A percentile compares a stretch with the other conserved stretches of the same genome.
Conservation (phyloP, 768 basidiomycete species). For the Leccinum rimulosum region DNA sequence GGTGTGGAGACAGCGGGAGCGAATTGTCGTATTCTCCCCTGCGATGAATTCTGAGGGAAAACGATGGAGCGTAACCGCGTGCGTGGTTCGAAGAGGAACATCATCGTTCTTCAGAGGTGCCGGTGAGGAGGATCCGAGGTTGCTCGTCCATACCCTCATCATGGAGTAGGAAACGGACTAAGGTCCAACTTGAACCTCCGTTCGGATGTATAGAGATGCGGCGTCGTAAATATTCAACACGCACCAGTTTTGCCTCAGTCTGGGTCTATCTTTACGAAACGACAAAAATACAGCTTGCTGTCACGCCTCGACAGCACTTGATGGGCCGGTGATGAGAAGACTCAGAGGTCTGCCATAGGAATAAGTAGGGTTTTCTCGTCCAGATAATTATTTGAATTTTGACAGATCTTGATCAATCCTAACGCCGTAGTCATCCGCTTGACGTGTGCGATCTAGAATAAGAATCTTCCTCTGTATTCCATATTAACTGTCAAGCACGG, state of each 20-base stretch:
- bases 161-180: background rate
- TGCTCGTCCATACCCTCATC: background rate
- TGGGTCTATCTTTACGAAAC: too few relatives aligned
- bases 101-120: background rate
- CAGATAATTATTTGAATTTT: background rate
- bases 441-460: background rate
- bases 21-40: background rate
- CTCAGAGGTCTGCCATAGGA: background rate
- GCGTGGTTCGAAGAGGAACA: background rate
- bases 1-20: background rate
- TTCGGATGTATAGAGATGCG: too few relatives aligned
- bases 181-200: too few relatives aligned
- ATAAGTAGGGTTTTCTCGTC: background rate
- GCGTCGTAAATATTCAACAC: too few relatives aligned
- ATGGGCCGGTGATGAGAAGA: background rate
- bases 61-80: background rate
- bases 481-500: background rate
- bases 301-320: background rate
- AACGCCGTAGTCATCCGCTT: background rate
- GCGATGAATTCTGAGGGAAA: background rate
- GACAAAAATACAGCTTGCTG: too few relatives aligned
- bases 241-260: too few relatives aligned
- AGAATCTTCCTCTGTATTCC: background rate
- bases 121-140: background rate
- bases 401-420: background rate